phyloP scores from a whole-genome alignment of 2,329 filamentous ascomycete genomes.

The Sphaerulina musiva region DNA sequence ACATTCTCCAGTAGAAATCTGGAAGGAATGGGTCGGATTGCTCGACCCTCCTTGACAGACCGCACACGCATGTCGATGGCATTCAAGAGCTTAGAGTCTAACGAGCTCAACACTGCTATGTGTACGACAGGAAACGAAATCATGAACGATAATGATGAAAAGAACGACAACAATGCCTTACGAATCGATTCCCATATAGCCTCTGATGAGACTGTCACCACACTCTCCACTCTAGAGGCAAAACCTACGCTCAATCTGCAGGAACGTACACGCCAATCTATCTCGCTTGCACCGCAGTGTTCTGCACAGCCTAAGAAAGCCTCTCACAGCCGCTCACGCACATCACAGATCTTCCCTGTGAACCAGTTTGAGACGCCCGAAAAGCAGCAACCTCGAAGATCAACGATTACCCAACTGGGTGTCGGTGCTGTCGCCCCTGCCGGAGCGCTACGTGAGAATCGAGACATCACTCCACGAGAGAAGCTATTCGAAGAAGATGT shows the following conservation, averaged over 20 bases:
- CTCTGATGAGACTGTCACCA: conserved; percentile 19
- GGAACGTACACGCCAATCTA: conserved; percentile 75
- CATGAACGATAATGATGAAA: not conserved
- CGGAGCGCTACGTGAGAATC: not conserved
- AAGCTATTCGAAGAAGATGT: conserved; percentile 63
- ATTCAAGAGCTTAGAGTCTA: conserved; percentile 20
- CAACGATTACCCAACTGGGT: conserved; percentile 11
- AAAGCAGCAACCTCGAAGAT: conserved; percentile 25
- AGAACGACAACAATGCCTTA: not conserved
- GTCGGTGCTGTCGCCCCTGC: not conserved
- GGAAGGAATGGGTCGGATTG: conserved; percentile 8
- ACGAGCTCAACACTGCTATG: not conserved
- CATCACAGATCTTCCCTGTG: conserved; percentile 40
- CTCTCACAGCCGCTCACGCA: conserved; percentile 33
- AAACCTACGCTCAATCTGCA: conserved; percentile 43
- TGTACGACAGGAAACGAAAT: not conserved
- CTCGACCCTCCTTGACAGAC: conserved; percentile 41
- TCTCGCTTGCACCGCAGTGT: conserved; percentile 54
- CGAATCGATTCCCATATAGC: conserved; percentile 11
- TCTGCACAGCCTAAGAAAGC: conserved; percentile 15
- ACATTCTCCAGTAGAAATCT: conserved; percentile 7
- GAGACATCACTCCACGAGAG: conserved; percentile 53
- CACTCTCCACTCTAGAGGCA: conserved; percentile 26
- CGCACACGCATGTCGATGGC: conserved; percentile 45
- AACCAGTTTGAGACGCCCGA: conserved; percentile 53